Base-by-base conservation (phyloP, 768 basidiomycete species). In the Wakefieldia striispora region DNA sequence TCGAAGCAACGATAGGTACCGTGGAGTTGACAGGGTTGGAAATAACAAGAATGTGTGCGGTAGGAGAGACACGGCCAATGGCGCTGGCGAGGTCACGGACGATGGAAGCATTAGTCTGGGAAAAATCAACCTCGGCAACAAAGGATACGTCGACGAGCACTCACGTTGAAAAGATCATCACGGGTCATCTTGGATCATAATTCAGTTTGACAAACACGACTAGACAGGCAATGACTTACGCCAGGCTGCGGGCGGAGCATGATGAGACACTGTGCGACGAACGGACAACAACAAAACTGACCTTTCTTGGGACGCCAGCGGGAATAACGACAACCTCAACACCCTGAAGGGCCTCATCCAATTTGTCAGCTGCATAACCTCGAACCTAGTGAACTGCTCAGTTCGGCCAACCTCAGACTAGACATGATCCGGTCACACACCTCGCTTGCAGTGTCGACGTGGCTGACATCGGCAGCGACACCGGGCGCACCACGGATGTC, bases 21-120 rank as follows among this genome's bases (percentile, higher is more conserved):
- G 97, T 97, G 44, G 88, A 91, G 79, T 91, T 93, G 78, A 97
- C 95, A 47, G 95, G 95, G 85, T 99, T 99, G 61, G 95, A 95
- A 72, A 99, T 99, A 73, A 98, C 86, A 59, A 93, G 83, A 64
- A 98, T 79, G 73, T 90, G 84, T n/a, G 97, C 97, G 44, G 86
- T 82, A 46, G 97, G 95, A 34, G 91, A 72, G 50, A 90, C 84
- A 53, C 91, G 88, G 59, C 82, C 90, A 54, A 94, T 80, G 13
- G 93, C 87, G 42, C 86, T 72, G 31, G 95, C 95, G 58, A 99
- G 90, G 78, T 95, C 94, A 47, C 93, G 88, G 64, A 97, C 93
- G 65, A 99, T 97, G 52, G 91, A 93, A 47, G 95, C 95, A 70
- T 98, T 98, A 61, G 94, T 94, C 91, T 94, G 60, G 13, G 11